Evolutionary conservation across 108 stramenopile species (phyloP), one percentile per base, ranked within the genome.

Genomic region (Nitzschia putrida): DNA sequence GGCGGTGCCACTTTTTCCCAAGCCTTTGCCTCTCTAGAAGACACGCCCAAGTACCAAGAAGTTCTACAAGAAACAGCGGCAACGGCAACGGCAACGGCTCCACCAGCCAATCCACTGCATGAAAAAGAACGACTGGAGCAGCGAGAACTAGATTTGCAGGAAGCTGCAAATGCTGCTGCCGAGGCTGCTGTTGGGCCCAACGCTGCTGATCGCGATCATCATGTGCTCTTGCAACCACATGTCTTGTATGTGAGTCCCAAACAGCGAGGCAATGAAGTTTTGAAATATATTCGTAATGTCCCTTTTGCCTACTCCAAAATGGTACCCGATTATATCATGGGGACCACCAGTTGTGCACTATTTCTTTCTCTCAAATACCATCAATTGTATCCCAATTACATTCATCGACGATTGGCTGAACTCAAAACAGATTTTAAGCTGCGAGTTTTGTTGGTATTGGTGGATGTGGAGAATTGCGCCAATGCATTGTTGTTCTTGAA

Each of bases 391-490:
- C 84, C 87, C 47, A 59, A 79, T 10, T 93, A 93, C 47, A 80
- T 93, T 26, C 80, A 85, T 60, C 68, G 80, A 21, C 83, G 88
- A 25, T 78, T 89, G 14, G 77, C 67, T 16, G 87, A 96, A 75
- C 57, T 95, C 29, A 79, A 80, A 55, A 78, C 76, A 21, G 88
- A 89, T 68, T 96, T 90, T 74, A 65, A 71, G 14, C 74, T 92
- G 13, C 76, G 93, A 7, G 60, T 96, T 10, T 74, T 96, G 26
- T 73, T 96, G n/a, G 87, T 88, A 26, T 72, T 87, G 49, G 97
- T 98, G 7, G 97, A 98, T 66, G 79, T 92, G 25, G 92, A 95
- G 38, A 94, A 97, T 71, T 88, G 85, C 71, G 74, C 86, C 18
- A 76, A 80, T 12, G 57, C 83, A 4, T 66, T 97, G 51, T 57